Evolutionary conservation across 2,329 filamentous ascomycete genomes (phyloP).

Genomic region (Juglanconis sp.): DNA sequence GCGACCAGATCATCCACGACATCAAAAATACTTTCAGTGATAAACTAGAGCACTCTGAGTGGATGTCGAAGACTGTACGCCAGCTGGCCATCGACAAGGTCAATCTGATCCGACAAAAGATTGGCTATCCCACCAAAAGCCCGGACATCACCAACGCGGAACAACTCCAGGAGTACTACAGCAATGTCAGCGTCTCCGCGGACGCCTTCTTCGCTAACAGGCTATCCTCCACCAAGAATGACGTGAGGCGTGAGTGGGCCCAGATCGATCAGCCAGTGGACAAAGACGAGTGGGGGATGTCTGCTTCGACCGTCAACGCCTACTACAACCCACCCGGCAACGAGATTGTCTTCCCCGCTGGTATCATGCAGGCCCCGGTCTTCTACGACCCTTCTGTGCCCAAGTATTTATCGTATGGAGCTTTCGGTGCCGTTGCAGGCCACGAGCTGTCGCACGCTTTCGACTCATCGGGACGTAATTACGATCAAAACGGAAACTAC

Average conservation of each 20-base stretch:
- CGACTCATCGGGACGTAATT: slow-evolving; percentile 63
- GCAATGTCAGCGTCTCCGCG: slow-evolving; percentile 45
- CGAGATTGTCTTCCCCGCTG: slow-evolving; percentile 66
- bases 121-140: slow-evolving; percentile 61
- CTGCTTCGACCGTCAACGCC: slow-evolving; percentile 60
- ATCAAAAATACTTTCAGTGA: slow-evolving; percentile 65
- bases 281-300: slow-evolving; percentile 59
- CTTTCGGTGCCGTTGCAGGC: slow-evolving; percentile 63
- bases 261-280: slow-evolving; percentile 58
- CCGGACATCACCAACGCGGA: slow-evolving; percentile 60
- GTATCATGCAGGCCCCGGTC: slow-evolving; percentile 66
- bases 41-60: slow-evolving; percentile 55
- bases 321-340: slow-evolving; percentile 65
- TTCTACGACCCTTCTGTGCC: slow-evolving; percentile 60
- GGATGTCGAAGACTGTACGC: slow-evolving; percentile 63
- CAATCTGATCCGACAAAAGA: slow-evolving; percentile 64
- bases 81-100: slow-evolving; percentile 62
- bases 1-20: slow-evolving; percentile 66
- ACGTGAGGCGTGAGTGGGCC: slow-evolving; percentile 50
- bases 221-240: slow-evolving; percentile 47
- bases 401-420: slow-evolving; percentile 65
- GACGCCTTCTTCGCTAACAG: slow-evolving; percentile 57
- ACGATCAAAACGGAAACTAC: slow-evolving; percentile 62
- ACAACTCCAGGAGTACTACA: slow-evolving; percentile 56
- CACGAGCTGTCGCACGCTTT: slow-evolving; percentile 71